These are phyloP conservation scores for Haplosporangium sp. DNA, from an alignment of 371 early-diverging fungal species.

Conservation along the genomic window DNA sequence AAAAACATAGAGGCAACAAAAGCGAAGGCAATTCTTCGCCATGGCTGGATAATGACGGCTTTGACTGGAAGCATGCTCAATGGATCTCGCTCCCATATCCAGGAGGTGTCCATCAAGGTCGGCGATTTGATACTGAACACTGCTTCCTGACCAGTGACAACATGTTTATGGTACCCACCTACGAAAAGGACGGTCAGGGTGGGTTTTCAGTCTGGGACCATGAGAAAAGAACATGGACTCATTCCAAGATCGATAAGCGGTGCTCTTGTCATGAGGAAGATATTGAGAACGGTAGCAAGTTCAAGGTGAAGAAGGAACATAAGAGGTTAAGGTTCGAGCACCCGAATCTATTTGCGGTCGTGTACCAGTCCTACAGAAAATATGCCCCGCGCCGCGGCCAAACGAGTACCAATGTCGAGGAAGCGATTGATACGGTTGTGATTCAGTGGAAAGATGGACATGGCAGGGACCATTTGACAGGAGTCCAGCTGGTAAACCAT, in stretches of 20 bases:
- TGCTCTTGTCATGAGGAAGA: constrained; percentile 49
- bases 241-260: constrained; percentile 11
- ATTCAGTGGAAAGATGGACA: constrained; percentile 39
- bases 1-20: neutral
- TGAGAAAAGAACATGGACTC: constrained; percentile 27
- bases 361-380: constrained; percentile 37
- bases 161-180: constrained; percentile 36
- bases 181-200: constrained; percentile 28
- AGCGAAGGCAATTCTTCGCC: constrained; percentile 7
- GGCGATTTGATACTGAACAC: constrained; percentile 37
- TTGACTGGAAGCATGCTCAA: constrained; percentile 37
- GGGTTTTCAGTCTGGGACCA: constrained; percentile 53
- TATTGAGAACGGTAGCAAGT: constrained; percentile 17
- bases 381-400: constrained; percentile 10
- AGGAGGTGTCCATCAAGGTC: constrained; percentile 22
- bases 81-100: constrained; percentile 48
- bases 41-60: constrained; percentile 14
- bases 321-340: constrained; percentile 23
- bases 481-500: constrained; percentile 37
- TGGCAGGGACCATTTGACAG: constrained; percentile 32
- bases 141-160: constrained; percentile 38
- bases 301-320: constrained; percentile 35
- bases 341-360: constrained; percentile 29
- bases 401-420: constrained; percentile 8
- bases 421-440: constrained; percentile 40